phyloP scores from a whole-genome alignment of 2,329 filamentous ascomycete genomes.

The Tetracladium maxilliforme region DNA sequence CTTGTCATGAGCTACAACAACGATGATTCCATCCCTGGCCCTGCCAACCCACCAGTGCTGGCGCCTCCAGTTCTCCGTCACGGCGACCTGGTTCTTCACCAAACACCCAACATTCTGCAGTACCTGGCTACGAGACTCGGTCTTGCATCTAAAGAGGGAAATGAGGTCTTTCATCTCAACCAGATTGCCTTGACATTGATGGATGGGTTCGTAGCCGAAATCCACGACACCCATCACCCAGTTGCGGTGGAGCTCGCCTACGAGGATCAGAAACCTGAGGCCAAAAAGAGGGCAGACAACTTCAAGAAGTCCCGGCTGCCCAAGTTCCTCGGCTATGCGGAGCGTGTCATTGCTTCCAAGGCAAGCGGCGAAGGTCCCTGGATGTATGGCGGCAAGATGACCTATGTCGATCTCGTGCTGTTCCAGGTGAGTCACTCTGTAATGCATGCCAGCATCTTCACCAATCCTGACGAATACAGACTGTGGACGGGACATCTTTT shows the following conservation, averaged over 20 bases:
- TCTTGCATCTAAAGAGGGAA: slow-evolving; percentile 30
- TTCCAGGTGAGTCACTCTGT: slow-evolving; percentile 44
- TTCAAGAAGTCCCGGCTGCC: slow-evolving; percentile 50
- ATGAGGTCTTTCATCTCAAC: slow-evolving; percentile 42
- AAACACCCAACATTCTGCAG: slow-evolving; percentile 59
- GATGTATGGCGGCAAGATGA: slow-evolving; percentile 49
- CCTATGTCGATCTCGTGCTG: slow-evolving; percentile 59
- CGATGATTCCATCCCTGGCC: slow-evolving; percentile 25
- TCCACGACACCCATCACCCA: slow-evolving; percentile 66
- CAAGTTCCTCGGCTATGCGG: slow-evolving; percentile 59
- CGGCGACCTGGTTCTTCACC: slow-evolving; percentile 45
- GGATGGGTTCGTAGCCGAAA: slow-evolving; percentile 55
- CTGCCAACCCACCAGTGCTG: slow-evolving; percentile 46
- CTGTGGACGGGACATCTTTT: slow-evolving; percentile 42
- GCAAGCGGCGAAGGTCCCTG: slow-evolving; percentile 41
- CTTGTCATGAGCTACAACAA: slow-evolving; percentile 32
- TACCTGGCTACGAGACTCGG: slow-evolving; percentile 51
- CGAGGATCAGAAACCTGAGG: slow-evolving; percentile 61
- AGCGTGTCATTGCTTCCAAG: slow-evolving; percentile 47
- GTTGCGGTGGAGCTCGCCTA: slow-evolving; percentile 45
- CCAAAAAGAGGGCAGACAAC: slow-evolving; percentile 37
- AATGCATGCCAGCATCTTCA: slow-evolving; percentile 4
- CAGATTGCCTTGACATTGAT: slow-evolving; percentile 53
- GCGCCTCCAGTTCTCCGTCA: slow-evolving; percentile 54
- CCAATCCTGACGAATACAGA: slow-evolving; percentile 13